Evolutionary conservation across 169 alveolate species (phyloP).

Genomic region (Miamiensis avidus): DNA sequence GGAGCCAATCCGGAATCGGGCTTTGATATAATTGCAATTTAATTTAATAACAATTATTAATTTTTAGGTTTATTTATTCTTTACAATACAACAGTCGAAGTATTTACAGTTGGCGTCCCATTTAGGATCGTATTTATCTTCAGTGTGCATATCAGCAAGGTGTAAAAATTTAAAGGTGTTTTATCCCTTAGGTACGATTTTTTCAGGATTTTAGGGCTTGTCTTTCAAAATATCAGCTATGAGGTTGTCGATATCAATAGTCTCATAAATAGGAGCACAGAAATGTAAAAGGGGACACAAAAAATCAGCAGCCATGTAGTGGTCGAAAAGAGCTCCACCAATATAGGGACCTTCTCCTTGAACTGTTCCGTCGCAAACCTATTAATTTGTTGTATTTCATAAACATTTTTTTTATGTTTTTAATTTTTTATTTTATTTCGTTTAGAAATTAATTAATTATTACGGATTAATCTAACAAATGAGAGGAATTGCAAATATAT

Average conservation of each 20-base stretch:
- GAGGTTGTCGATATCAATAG: constrained; percentile 35
- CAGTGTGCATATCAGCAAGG: constrained; percentile 79
- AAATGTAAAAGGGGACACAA: constrained; percentile 3
- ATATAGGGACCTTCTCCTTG: no score
- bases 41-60: no score
- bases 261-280: constrained; percentile 24
- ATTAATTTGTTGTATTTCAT: no score
- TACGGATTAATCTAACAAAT: no score
- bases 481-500: no score
- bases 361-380: no score
- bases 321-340: background rate
- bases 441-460: no score
- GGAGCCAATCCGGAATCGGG: constrained; percentile 2
- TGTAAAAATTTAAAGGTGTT: constrained; percentile 65
- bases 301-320: constrained; percentile 20
- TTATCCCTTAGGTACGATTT: constrained; percentile 24
- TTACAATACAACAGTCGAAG: constrained; percentile 72
- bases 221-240: constrained; percentile 32
- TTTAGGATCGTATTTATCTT: constrained; percentile 62
- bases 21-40: background rate
- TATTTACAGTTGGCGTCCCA: constrained; percentile 52
- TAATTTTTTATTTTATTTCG: no score
- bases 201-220: constrained; percentile 21
- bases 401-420: no score
- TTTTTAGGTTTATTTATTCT: no score